phyloP scores from a whole-genome alignment of 768 basidiomycete genomes.

The Tricholoma saponaceum region DNA sequence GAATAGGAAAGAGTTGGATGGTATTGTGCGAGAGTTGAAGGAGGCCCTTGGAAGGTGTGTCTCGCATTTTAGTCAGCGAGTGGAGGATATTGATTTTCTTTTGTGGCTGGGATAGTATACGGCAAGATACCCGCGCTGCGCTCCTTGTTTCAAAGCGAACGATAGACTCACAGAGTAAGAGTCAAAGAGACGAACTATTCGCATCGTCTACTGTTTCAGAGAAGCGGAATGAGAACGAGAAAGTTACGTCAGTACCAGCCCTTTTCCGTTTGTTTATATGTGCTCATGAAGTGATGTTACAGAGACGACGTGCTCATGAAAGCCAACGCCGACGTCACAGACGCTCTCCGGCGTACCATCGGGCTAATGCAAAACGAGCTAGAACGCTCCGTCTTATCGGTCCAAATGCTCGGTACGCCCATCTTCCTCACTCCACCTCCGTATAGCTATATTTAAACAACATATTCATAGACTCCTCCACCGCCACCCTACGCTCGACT shows the following conservation, averaged over 20 bases:
- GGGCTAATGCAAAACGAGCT: conserved; percentile 89
- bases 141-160: conserved; percentile 68
- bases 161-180: conserved; percentile 58
- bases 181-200: conserved; percentile 68
- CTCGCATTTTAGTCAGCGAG: no score
- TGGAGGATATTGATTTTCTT: no score
- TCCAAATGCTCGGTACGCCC: conserved; percentile 75
- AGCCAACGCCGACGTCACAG: conserved; percentile 86
- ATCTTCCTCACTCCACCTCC: background rate
- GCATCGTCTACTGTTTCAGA: conserved; percentile 45
- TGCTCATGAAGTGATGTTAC: background rate
- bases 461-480: conserved; percentile 63
- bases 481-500: conserved; percentile 69
- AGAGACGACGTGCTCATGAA: conserved; percentile 87
- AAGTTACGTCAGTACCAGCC: conserved; percentile 48
- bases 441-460: background rate
- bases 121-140: conserved; percentile 62
- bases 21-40: conserved; percentile 46
- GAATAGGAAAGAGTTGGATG: conserved; percentile 43
- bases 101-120: conserved; percentile 36
- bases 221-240: conserved; percentile 49
- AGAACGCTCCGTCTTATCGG: conserved; percentile 80
- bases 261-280: background rate
- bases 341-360: conserved; percentile 80
- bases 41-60: conserved; percentile 47